These are phyloP conservation scores for Leucosporidium scottii DNA, from an alignment of 768 basidiomycete genomes.

Conservation along the genomic window DNA sequence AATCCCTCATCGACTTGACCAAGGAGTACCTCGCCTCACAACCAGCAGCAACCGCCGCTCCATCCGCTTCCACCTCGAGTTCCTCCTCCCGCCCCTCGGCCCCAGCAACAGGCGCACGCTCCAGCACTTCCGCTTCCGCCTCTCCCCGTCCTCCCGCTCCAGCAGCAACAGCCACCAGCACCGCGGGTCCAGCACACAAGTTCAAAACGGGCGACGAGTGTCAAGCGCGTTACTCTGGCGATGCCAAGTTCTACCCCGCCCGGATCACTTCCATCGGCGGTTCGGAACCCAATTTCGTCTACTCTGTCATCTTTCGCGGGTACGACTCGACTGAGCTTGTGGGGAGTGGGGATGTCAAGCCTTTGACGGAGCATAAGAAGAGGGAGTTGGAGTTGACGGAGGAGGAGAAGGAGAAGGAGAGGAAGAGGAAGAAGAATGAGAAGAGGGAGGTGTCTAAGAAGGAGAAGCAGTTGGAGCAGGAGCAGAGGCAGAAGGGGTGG, in stretches of 20 bases:
- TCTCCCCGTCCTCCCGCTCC: conserved; percentile 7
- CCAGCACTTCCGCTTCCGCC: conserved; percentile 1
- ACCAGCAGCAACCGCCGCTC: conserved; percentile 46
- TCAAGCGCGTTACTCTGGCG: conserved; percentile 74
- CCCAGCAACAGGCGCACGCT: not conserved
- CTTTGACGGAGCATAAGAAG: conserved; percentile 53
- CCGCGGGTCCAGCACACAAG: not conserved
- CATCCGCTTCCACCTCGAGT: conserved; percentile 53
- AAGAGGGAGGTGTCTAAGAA: conserved; percentile 79
- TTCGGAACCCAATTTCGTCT: conserved; percentile 70
- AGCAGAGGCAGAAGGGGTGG: conserved; percentile 75
- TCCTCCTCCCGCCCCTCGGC: conserved; percentile 49
- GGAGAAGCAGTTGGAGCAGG: conserved; percentile 81
- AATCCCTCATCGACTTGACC: conserved; percentile 75
- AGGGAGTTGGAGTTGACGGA: conserved; percentile 57
- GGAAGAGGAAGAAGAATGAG: conserved; percentile 91
- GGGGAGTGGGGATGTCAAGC: conserved; percentile 41
- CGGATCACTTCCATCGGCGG: conserved; percentile 79
- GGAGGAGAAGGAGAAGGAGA: conserved; percentile 66
- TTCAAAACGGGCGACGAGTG: conserved; percentile 80
- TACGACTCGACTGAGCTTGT: conserved; percentile 87
- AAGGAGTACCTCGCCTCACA: conserved; percentile 50
- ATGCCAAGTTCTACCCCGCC: conserved; percentile 80
- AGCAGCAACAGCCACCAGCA: not conserved
- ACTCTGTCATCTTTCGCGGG: conserved; percentile 82